These are phyloP conservation scores for Pharnaceum exiguum DNA, from an alignment of 148 eudicot genomes.

Conservation along the genomic window DNA sequence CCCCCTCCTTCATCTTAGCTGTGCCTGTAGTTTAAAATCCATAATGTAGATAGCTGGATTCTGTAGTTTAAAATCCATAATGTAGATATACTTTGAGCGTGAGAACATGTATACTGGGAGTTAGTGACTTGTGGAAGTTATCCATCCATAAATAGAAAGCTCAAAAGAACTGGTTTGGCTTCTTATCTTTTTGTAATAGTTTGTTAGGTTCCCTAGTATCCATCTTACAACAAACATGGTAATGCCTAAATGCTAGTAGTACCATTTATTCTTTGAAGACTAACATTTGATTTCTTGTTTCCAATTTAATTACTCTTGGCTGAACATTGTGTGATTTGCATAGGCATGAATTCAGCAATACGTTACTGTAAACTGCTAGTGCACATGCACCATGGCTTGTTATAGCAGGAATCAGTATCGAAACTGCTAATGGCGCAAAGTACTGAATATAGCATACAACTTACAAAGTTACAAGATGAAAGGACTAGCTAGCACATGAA, in stretches of 20 bases:
- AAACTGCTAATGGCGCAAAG: background rate
- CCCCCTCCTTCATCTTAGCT: no score
- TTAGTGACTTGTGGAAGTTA: background rate
- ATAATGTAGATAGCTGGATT: conserved; percentile 5
- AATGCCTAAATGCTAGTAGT: no score
- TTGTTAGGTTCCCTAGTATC: no score
- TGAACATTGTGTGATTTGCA: no score
- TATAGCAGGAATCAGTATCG: background rate
- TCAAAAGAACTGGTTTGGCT: conserved; percentile 7
- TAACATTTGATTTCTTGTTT: no score
- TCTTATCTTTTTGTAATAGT: conserved; percentile 1
- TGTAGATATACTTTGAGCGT: conserved; percentile 1
- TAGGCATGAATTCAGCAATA: background rate
- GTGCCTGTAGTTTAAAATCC: background rate
- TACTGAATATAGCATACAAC: no score
- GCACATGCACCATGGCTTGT: background rate
- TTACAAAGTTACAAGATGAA: no score
- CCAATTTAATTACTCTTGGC: no score
- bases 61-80: background rate
- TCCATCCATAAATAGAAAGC: conserved; percentile 2
- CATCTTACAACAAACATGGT: no score
- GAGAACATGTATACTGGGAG: background rate
- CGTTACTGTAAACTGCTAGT: background rate
- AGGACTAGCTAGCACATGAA: conserved; percentile 8
- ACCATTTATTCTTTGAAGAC: no score